These are phyloP conservation scores for Austropuccinia psidii DNA, from an alignment of 1,284 basidiomycete genomes.

Conservation along the genomic window DNA sequence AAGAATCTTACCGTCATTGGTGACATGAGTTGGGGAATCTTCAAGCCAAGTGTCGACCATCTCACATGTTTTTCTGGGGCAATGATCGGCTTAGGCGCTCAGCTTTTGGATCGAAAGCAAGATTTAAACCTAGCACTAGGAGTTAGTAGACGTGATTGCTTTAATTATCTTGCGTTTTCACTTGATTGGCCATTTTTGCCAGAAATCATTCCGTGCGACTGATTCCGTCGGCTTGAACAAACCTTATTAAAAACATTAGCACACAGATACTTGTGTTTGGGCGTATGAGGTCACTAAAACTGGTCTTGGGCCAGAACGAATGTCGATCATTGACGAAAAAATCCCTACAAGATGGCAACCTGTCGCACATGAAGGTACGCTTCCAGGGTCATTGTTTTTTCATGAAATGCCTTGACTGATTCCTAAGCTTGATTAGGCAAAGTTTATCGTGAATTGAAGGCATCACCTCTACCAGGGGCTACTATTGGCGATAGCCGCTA, in stretches of 20 bases:
- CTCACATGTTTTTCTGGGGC: constrained; percentile 54
- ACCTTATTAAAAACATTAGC: background rate
- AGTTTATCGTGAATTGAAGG: background rate
- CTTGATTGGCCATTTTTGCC: background rate
- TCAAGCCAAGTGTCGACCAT: constrained; percentile 45
- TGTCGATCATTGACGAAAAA: constrained; percentile 40
- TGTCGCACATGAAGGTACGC: constrained; percentile 2
- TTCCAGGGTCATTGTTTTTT: background rate
- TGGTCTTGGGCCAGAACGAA: constrained; percentile 45
- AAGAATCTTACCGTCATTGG: constrained; percentile 47
- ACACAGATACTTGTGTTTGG: constrained; percentile 54
- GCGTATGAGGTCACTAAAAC: constrained; percentile 47
- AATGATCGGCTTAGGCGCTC: constrained; percentile 54
- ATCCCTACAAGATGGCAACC: background rate
- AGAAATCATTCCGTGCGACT: too few species aligned
- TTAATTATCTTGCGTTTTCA: background rate
- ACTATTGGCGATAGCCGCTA: constrained; percentile 43
- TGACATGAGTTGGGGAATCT: background rate
- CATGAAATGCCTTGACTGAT: background rate
- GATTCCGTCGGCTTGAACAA: constrained; percentile 46
- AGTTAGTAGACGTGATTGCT: constrained; percentile 17
- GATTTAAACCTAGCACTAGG: constrained; percentile 48
- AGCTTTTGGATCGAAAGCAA: constrained; percentile 49
- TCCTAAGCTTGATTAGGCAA: background rate
- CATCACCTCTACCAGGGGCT: constrained; percentile 42